Evolutionary conservation across 345 rosid species (phyloP), one percentile per base, ranked within the genome.

Genomic region (Garcia nutans): DNA sequence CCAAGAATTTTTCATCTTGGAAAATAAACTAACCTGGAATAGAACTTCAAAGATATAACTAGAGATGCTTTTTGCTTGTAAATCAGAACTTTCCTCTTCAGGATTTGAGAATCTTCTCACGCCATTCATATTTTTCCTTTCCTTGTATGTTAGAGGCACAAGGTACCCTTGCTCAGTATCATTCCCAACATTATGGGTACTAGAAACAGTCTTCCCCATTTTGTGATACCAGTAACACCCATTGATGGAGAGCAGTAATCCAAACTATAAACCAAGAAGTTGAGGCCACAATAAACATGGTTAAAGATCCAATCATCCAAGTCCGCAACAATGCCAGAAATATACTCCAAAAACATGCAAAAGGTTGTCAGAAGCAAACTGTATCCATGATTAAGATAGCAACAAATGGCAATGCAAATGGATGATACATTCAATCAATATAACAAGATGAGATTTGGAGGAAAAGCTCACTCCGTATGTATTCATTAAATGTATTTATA

Each of bases 41-140:
- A 88, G 80, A 76, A 86, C 83, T 78, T 88, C 87, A 31, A 92
- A 90, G 72, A 90, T 70, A 76, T 75, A 86, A 68, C 79, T 79
- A 80, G 15, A 73, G 41, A 85, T 33, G 42, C 47, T 68, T 62
- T 84, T 69, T 62, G 72, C 69, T 74, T 76, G 72, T 7, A 80
- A 85, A 61, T 9, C 68, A 50, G 3, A 47, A 19, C 28, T 12
- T 57, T 76, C 78, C 54, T 79, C 82, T 70, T 37, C 58, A 37
- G 22, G 9, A 57, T 31, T 77, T 47, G 69, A 56, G 58, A 24
- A 15, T 23, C 80, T 77, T 10, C 73, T 79, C 65, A 60, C 54
- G 57, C 72, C 75, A 0, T 0, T 65, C 28, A 47, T 58, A 81
- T 74, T 77, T 78, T 77, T 8, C 58, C 68, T 72, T 64, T 76